phyloP scores from a whole-genome alignment of 306 rosid species.

The Pyrus communis region DNA sequence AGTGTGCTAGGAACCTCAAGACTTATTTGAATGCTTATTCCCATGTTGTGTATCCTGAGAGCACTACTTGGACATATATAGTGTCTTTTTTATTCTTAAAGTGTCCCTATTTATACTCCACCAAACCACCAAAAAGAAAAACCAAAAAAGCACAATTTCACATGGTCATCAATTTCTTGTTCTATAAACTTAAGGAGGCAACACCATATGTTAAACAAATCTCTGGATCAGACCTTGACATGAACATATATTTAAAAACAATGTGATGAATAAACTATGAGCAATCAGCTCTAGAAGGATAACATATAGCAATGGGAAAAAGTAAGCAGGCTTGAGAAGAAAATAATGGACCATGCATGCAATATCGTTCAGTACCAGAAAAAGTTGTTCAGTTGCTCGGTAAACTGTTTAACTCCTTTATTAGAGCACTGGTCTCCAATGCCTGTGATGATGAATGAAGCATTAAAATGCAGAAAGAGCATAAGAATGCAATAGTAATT shows the following conservation, averaged over 20 bases:
- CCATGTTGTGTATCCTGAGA: no score
- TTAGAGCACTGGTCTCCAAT: constrained; percentile 65
- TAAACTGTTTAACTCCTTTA: constrained; percentile 36
- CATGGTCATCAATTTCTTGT: background rate
- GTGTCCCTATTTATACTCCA: no score
- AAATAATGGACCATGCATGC: constrained; percentile 51
- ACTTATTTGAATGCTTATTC: no score
- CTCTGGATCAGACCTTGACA: background rate
- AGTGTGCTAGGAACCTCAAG: background rate
- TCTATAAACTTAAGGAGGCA: background rate
- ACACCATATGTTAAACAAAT: background rate
- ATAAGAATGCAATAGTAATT: background rate
- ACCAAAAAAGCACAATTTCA: no score
- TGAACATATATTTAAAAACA: background rate
- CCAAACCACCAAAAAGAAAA: no score
- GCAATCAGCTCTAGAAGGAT: background rate
- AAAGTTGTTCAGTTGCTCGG: constrained; percentile 35
- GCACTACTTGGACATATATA: no score
- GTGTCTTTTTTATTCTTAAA: no score
- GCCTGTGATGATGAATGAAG: constrained; percentile 43
- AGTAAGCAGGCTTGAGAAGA: background rate
- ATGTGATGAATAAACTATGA: background rate
- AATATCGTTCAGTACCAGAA: constrained; percentile 65
- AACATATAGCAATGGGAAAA: background rate
- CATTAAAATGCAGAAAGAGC: background rate